phyloP scores from a whole-genome alignment of 495 filamentous ascomycete genomes.

The Aspergillus wentii region DNA sequence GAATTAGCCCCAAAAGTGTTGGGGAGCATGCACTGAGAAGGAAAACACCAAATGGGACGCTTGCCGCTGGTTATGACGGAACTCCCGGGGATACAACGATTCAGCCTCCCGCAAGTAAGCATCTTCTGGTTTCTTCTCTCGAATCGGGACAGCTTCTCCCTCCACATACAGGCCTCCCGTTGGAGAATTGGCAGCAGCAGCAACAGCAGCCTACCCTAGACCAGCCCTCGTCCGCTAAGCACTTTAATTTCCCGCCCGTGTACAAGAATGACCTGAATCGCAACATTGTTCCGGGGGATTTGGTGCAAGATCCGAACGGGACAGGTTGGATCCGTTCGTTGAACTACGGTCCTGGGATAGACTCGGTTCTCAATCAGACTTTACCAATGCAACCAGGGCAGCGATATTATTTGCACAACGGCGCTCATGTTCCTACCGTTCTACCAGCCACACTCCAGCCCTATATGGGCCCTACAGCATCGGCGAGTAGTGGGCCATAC shows the following conservation, averaged over 20 bases:
- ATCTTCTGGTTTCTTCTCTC: constrained; percentile 74
- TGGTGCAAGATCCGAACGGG: constrained; percentile 30
- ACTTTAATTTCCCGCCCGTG: constrained; percentile 39
- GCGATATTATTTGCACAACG: constrained; percentile 39
- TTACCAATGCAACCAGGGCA: constrained; percentile 33
- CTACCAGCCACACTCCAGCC: constrained; percentile 69
- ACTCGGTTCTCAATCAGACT: constrained; percentile 48
- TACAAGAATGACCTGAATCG: constrained; percentile 32
- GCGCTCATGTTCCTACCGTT: constrained; percentile 58
- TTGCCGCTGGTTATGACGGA: constrained; percentile 92
- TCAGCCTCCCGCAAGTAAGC: constrained; percentile 77
- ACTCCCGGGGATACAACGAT: constrained; percentile 68
- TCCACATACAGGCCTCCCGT: constrained; percentile 20
- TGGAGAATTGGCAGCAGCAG: constrained; percentile 28
- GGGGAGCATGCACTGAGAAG: constrained; percentile 79
- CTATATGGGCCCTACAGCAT: constrained; percentile 64
- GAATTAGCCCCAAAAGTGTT: constrained; percentile 18
- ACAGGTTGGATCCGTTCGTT: constrained; percentile 42
- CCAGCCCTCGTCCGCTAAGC: constrained; percentile 22
- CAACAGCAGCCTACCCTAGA: constrained; percentile 28
- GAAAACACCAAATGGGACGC: constrained; percentile 90
- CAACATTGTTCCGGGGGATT: constrained; percentile 20
- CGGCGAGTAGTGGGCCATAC: constrained; percentile 65
- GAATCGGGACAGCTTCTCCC: constrained; percentile 32
- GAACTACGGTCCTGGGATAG: constrained; percentile 38